Conservation (phyloP, 495 filamentous ascomycete genomes). For the Talaromyces borbonicus region DNA sequence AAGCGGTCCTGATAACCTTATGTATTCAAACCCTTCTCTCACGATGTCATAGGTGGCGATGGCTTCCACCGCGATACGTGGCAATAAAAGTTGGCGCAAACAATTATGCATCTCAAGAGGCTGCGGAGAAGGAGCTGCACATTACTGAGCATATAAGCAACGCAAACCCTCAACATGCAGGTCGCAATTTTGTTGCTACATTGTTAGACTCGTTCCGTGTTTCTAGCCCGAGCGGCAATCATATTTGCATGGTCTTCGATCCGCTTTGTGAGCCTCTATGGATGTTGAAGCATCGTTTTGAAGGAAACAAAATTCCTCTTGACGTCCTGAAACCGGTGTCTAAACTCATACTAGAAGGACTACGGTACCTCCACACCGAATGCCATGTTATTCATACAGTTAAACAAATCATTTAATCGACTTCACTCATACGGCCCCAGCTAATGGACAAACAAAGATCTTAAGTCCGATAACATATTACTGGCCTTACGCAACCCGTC, state of each 20-base stretch:
- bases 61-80: slow-evolving; percentile 16
- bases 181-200: slow-evolving; percentile 16
- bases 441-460: slow-evolving; percentile 16
- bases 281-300: slow-evolving; percentile 18
- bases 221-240: slow-evolving; percentile 15
- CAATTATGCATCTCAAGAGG: slow-evolving; percentile 13
- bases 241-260: slow-evolving; percentile 22
- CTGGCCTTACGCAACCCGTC: slow-evolving; percentile 23
- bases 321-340: slow-evolving; percentile 19
- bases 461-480: slow-evolving; percentile 34
- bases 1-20: slow-evolving; percentile 7
- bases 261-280: slow-evolving; percentile 21
- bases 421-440: slow-evolving; percentile 5
- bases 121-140: slow-evolving; percentile 16
- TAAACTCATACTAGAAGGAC: slow-evolving; percentile 23
- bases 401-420: slow-evolving; percentile 9
- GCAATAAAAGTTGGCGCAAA: slow-evolving; percentile 19
- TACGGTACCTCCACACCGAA: slow-evolving; percentile 29
- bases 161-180: slow-evolving; percentile 17
- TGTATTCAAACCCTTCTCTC: slow-evolving; percentile 7
- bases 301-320: slow-evolving; percentile 14
- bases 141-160: slow-evolving; percentile 16
- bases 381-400: slow-evolving; percentile 30
- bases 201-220: slow-evolving; percentile 24
- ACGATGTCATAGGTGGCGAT: slow-evolving; percentile 16